Percentiles rank a stretch among this genome's conserved stretches.
Conservation (phyloP, 306 rosid species). For the Herpetospermum pedunculosum region DNA sequence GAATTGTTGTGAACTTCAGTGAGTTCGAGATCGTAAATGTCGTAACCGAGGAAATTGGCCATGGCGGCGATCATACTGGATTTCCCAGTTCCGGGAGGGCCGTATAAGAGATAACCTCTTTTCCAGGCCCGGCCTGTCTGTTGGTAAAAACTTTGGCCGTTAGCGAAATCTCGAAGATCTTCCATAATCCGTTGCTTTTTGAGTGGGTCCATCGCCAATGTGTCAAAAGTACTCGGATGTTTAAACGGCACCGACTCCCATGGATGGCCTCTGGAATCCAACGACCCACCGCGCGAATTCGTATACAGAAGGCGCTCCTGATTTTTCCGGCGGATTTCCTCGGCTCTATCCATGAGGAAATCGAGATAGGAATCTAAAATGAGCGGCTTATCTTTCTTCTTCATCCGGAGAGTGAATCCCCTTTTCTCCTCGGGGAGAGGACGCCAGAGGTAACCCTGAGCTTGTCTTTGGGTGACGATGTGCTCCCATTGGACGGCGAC, state of each 20-base stretch:
- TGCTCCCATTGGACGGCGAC: slow-evolving; percentile 80
- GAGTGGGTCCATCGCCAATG: slow-evolving; percentile 80
- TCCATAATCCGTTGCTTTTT: slow-evolving; percentile 58
- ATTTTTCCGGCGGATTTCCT: slow-evolving; percentile 63
- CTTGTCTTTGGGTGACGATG: slow-evolving; percentile 61
- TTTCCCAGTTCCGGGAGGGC: slow-evolving; percentile 92
- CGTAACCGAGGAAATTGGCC: slow-evolving; percentile 83
- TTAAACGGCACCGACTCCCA: slow-evolving; percentile 98
- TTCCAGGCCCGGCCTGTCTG: slow-evolving; percentile 94
- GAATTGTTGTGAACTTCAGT: slow-evolving; percentile 88
- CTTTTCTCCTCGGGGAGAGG: slow-evolving; percentile 87
- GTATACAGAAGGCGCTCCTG: slow-evolving; percentile 82
- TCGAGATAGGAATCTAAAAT: slow-evolving; percentile 55
- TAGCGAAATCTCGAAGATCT: slow-evolving; percentile 66
- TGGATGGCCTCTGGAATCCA: slow-evolving; percentile 86
- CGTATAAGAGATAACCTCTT: slow-evolving; percentile 76
- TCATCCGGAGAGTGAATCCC: slow-evolving; percentile 74
- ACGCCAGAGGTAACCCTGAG: slow-evolving; percentile 80
- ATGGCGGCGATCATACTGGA: slow-evolving; percentile 97
- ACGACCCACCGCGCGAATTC: slow-evolving; percentile 76
- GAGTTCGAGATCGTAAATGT: slow-evolving; percentile 79
- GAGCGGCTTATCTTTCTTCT: slow-evolving; percentile 43
- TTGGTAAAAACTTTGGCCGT: slow-evolving; percentile 70
- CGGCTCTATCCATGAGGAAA: slow-evolving; percentile 69
- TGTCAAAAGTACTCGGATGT: slow-evolving; percentile 88